Conservation (phyloP, 202 grass and related monocot genomes). For the Brachypodium distachyon region DNA sequence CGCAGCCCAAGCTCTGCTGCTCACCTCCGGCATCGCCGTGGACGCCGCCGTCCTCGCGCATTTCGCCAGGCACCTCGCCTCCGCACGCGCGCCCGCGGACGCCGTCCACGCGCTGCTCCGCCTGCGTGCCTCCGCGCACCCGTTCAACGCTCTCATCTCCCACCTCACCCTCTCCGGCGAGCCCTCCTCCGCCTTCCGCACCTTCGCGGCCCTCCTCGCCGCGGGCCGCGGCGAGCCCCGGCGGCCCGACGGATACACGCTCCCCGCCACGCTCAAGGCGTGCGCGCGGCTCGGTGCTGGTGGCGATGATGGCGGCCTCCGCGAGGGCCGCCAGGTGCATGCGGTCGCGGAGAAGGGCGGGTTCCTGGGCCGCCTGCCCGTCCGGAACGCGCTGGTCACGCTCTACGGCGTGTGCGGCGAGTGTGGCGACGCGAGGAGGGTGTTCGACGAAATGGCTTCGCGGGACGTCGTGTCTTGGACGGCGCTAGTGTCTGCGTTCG, state of each 20-base stretch:
- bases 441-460: constrained; percentile 47
- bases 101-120: constrained; percentile 4
- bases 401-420: constrained; percentile 12
- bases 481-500: constrained; percentile 19
- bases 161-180: constrained; percentile 8
- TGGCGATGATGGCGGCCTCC: too few species aligned
- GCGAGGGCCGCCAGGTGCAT: constrained; percentile 22
- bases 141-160: constrained; percentile 33
- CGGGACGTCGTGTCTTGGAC: constrained; percentile 45
- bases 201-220: neutral
- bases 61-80: constrained; percentile 27
- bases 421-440: neutral
- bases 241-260: constrained; percentile 19
- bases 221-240: neutral
- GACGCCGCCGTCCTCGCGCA: constrained; percentile 16
- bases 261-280: constrained; percentile 28
- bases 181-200: neutral
- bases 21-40: constrained; percentile 19
- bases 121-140: constrained; percentile 12
- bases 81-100: neutral
- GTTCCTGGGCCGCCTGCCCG: constrained; percentile 21
- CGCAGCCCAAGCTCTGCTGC: constrained; percentile 10
- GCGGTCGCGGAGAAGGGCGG: constrained; percentile 6
- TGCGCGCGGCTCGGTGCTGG: constrained; percentile 23
- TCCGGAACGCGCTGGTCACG: constrained; percentile 38